Base-by-base conservation (phyloP, 495 filamentous ascomycete genomes). In the Penicillium antarcticum region DNA sequence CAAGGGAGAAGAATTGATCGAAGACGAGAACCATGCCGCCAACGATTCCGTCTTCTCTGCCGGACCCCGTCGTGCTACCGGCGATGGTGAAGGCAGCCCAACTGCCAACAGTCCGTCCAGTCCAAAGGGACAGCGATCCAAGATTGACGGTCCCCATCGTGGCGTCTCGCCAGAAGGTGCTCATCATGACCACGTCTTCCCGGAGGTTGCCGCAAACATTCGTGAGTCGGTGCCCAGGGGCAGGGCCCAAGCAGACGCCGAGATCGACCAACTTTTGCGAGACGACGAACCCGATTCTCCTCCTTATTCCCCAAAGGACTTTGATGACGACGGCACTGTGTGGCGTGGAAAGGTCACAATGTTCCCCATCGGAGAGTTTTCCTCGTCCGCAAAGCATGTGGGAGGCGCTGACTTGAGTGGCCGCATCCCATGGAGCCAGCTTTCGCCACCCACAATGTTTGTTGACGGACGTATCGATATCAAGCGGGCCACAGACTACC, bases 1-100 rank as follows among this genome's bases (percentile, higher is more conserved):
- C 66, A 98, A 97, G 68, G 94, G 94, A 24, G 92, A 97, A 51
- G 94, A 98, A 61, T 51, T 95, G 12, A 80, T 98, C 32, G 90
- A 88, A 44, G 84, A 87, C 29, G 88, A 86, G 4, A 60, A 77
- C 26, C 62, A 61, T 51, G 70, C 65, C 11, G 61, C 75, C 14
- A 73, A 64, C 8, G 78, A 80, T 46, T 72, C 78, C 4, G 71
- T 80, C 26, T 81, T 82, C 52, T 73, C 74, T 24, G 63, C 68
- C 16, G 62, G 60, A 10, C 50, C 70, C 24, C 74, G 75, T 51
- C 73, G 69, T 26, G 60, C 52, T 31, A 50, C 66, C 18, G 62
- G 63, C 7, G 70, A 75, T n/a, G 57, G 60, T 8, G 75, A 78
- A 17, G 66, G 57, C 16, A 71, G 65, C 41, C 65, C 71, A 18